These are phyloP conservation scores for Chlamydomonas sp. DNA, from an alignment of 139 green algal species.

Conservation along the genomic window DNA sequence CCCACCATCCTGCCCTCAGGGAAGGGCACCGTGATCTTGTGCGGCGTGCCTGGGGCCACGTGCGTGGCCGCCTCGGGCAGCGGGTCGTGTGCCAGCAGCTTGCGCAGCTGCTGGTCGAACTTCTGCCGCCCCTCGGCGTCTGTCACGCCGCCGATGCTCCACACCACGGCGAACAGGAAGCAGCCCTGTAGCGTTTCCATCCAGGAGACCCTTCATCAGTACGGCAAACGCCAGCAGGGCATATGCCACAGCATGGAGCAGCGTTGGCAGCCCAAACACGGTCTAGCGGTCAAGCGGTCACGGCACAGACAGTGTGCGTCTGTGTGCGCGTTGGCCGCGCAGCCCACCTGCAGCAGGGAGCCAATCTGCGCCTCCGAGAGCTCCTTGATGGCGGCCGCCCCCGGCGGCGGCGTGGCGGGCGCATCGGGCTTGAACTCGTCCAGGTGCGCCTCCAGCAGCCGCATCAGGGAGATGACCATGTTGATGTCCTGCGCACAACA, in stretches of 20 bases:
- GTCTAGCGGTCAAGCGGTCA: no score
- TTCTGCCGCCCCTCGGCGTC: conserved; percentile 62
- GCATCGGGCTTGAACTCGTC: conserved; percentile 58
- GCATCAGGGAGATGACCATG: conserved; percentile 62
- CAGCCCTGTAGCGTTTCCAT: conserved; percentile 38
- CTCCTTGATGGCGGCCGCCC: conserved; percentile 11
- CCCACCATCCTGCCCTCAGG: conserved; percentile 57
- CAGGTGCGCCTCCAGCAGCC: conserved; percentile 65
- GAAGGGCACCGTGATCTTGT: conserved; percentile 58
- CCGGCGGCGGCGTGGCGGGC: background rate
- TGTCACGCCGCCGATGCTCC: conserved; percentile 76
- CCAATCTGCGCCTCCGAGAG: conserved; percentile 16
- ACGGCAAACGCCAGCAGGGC: no score
- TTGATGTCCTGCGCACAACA: conserved; percentile 68
- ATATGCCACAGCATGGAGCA: no score
- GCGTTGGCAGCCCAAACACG: no score
- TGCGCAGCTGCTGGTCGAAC: conserved; percentile 57
- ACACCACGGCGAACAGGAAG: conserved; percentile 82
- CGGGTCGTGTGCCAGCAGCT: conserved; percentile 65
- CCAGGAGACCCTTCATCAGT: no score
- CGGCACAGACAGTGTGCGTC: no score
- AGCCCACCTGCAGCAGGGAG: conserved; percentile 10
- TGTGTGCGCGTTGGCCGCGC: no score
- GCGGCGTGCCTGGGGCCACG: conserved; percentile 28
- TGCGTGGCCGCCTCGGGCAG: conserved; percentile 50